Evolutionary conservation across 768 basidiomycete genomes (phyloP).

Genomic region (Termitomyces sp.): DNA sequence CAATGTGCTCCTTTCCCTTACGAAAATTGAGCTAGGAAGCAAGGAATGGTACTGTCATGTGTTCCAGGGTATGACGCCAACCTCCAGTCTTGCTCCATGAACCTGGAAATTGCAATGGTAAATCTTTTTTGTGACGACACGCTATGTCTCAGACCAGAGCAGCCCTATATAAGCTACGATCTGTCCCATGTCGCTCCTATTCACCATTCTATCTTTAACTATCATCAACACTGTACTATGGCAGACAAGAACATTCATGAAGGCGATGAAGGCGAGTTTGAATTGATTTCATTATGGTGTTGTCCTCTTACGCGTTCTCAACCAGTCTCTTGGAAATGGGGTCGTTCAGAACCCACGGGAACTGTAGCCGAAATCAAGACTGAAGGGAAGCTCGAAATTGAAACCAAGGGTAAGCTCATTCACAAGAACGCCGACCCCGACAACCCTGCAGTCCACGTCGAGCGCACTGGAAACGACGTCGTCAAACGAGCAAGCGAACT

Average conservation of each 20-base stretch:
- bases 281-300: neutral
- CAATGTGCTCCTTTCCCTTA: too few relatives aligned
- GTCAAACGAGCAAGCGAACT: conserved; percentile 25
- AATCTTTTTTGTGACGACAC: conserved; percentile 4
- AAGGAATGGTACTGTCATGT: too few relatives aligned
- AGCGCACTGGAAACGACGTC: conserved; percentile 21
- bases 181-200: neutral
- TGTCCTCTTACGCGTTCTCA: neutral
- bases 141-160: conserved; percentile 3
- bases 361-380: conserved; percentile 21
- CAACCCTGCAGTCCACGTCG: conserved; percentile 24
- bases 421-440: conserved; percentile 22
- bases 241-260: conserved; percentile 19
- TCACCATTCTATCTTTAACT: neutral
- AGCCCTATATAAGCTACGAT: neutral
- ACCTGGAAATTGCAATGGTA: too few relatives aligned
- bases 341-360: conserved; percentile 14
- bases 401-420: conserved; percentile 20
- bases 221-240: conserved; percentile 10
- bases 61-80: too few relatives aligned
- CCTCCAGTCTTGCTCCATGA: too few relatives aligned
- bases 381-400: conserved; percentile 21
- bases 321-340: conserved; percentile 24
- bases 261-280: conserved; percentile 22
- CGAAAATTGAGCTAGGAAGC: too few relatives aligned